Evolutionary conservation across 441 rosid species (phyloP).

Genomic region (Aquilaria agallochum): DNA sequence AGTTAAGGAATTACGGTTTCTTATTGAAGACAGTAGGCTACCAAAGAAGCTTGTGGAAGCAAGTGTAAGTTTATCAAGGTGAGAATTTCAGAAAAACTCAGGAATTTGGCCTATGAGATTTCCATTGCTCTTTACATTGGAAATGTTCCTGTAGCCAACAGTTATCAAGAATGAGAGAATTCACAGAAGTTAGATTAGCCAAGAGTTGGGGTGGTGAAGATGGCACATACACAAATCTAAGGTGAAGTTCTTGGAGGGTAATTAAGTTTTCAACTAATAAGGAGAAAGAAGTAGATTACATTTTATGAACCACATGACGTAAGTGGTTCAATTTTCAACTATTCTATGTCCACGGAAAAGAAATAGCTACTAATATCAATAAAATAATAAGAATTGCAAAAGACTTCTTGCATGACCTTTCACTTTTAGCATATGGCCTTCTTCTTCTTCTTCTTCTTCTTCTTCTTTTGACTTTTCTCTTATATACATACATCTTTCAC

Average conservation of each 20-base stretch:
- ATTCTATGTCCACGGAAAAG: too few relatives aligned
- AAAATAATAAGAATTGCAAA: too few relatives aligned
- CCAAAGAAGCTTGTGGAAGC: neutral
- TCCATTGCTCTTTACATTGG: neutral
- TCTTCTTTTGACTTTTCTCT: too few relatives aligned
- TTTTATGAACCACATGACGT: too few relatives aligned
- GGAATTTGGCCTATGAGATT: neutral
- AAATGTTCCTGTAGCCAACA: slow-evolving; percentile 11
- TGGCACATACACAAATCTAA: slow-evolving; percentile 2
- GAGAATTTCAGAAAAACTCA: neutral
- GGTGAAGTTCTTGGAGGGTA: slow-evolving; percentile 2
- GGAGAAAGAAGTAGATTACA: too few relatives aligned
- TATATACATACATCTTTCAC: too few relatives aligned
- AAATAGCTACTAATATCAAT: too few relatives aligned
- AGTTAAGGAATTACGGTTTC: neutral
- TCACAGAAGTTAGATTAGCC: slow-evolving; percentile 15
- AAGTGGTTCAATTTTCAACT: too few relatives aligned
- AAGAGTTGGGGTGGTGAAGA: slow-evolving; percentile 7
- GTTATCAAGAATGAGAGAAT: neutral
- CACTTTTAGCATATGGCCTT: too few relatives aligned
- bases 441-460: too few relatives aligned
- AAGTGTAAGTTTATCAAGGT: slow-evolving; percentile 2
- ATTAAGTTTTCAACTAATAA: neutral
- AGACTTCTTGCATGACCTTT: too few relatives aligned
- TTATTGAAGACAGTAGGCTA: slow-evolving; percentile 6